Base-by-base conservation (phyloP, 148 eudicot species). In the Dysphania ambrosioides region DNA sequence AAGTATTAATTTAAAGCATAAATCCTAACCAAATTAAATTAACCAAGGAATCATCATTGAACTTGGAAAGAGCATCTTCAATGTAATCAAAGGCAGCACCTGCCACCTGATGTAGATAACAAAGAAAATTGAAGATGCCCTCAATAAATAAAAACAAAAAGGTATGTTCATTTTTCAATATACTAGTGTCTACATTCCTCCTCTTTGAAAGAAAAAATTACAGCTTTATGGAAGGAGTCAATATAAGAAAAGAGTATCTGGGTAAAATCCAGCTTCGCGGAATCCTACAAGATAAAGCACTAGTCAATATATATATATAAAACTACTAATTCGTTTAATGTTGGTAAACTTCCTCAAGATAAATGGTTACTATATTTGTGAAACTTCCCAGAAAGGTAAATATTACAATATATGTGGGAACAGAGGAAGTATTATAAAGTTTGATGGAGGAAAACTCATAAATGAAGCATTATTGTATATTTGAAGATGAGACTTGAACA, bases 31-130 rank as follows among this genome's bases (percentile, higher is more conserved):
- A 88, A 75, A 75, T 91, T 87, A 72, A 91, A 87, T 57, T 84
- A 77, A 31, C 87, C 89, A 15, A 90, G 84, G 74, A 90, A 72
- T 91, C 91, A 68, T 83, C 86, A 8, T 83, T 80, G 72, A 83
- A 88, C 81, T 80, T 87, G 70, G 85, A 77, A 73, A 88, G 93
- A 67, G 90, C 83, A 8, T 64, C 81, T 71, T 89, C 97, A 70
- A 91, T 75, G 56, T 79, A 80, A 79, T 91, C 89, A 79, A 89
- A 87, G 26, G 91, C 90, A 66, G 80, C 83, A 86, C 77, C 91
- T 89, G 79, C 79, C 83, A 86, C 77, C 91, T 89, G 79, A 29
- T 61, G 68, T 74, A 79, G 32, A 49, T 67, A 15, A 63, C n/a
- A 21, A 70, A 34, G 21, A 34, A 51, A 24, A 63, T 73, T 27